Evolutionary conservation across 148 eudicot species (phyloP).

Genomic region (Hydrangea macrophylla): DNA sequence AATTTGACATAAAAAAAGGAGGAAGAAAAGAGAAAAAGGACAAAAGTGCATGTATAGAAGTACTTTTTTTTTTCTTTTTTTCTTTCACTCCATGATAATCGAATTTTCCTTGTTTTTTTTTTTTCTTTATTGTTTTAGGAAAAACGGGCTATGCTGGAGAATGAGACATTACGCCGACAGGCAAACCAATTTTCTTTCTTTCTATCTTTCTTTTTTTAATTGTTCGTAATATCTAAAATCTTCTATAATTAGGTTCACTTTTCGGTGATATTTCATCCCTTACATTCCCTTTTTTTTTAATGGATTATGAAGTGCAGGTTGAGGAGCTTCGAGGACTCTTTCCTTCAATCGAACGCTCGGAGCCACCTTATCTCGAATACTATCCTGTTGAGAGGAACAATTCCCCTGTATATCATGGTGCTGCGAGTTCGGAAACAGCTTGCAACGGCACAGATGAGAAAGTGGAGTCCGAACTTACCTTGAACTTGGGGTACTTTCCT

Average conservation of each 20-base stretch:
- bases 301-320: slow-evolving; percentile 33
- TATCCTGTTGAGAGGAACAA: slow-evolving; percentile 27
- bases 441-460: slow-evolving; percentile 32
- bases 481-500: slow-evolving; percentile 51
- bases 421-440: slow-evolving; percentile 34
- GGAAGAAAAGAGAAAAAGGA: too few relatives aligned
- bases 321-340: slow-evolving; percentile 49
- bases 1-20: too few relatives aligned
- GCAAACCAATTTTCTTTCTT: slow-evolving; percentile 25
- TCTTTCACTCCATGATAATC: background rate
- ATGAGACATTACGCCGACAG: slow-evolving; percentile 66
- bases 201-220: too few relatives aligned
- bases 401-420: slow-evolving; percentile 24
- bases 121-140: slow-evolving; percentile 55
- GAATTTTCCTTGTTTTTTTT: slow-evolving; percentile 1
- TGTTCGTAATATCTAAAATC: too few relatives aligned
- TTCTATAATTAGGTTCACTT: background rate
- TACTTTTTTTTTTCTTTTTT: too few relatives aligned
- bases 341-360: slow-evolving; percentile 28
- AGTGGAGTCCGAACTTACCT: slow-evolving; percentile 45
- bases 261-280: background rate
- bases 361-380: slow-evolving; percentile 37
- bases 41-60: background rate
- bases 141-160: slow-evolving; percentile 60
- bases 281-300: background rate